Evolutionary conservation across 1,284 basidiomycete species (phyloP).

Genomic region (Apiotrichum sp.): DNA sequence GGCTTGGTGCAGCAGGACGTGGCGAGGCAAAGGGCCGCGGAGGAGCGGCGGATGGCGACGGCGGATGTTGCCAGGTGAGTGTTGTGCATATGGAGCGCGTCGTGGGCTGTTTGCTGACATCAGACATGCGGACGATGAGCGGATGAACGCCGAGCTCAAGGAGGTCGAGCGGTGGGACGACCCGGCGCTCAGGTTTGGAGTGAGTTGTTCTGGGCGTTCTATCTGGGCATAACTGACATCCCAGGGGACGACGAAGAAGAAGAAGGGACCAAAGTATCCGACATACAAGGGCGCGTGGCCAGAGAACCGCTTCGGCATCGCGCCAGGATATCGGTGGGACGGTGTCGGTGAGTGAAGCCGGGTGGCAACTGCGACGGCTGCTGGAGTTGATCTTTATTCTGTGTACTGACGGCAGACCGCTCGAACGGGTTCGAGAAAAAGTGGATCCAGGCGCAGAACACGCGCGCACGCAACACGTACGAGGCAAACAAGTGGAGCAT

Average conservation of each 20-base stretch:
- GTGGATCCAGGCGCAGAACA: conserved; percentile 73
- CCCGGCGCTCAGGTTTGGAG: conserved; percentile 87
- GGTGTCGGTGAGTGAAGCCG: conserved; percentile 66
- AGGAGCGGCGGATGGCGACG: conserved; percentile 62
- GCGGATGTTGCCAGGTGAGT: conserved; percentile 63
- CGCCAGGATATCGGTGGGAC: conserved; percentile 94
- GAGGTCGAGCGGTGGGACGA: conserved; percentile 85
- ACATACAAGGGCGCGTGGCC: conserved; percentile 84
- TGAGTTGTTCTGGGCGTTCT: conserved; percentile 46
- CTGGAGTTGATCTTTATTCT: too few relatives aligned
- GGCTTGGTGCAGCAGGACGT: conserved; percentile 82
- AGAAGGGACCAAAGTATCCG: conserved; percentile 72
- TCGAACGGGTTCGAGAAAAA: conserved; percentile 94
- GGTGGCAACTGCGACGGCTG: background rate
- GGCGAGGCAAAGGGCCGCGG: conserved; percentile 57
- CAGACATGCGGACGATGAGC: conserved; percentile 68
- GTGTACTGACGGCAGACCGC: conserved; percentile 56
- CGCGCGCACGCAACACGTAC: conserved; percentile 59
- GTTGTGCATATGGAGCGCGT: background rate
- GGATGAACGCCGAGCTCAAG: conserved; percentile 75
- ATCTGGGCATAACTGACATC: conserved; percentile 8
- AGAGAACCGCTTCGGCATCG: conserved; percentile 91
- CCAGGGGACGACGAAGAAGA: conserved; percentile 61
- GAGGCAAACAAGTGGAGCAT: conserved; percentile 78
- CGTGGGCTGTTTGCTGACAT: too few relatives aligned